Conservation (phyloP, 768 basidiomycete species). For the Russula brevipes region DNA sequence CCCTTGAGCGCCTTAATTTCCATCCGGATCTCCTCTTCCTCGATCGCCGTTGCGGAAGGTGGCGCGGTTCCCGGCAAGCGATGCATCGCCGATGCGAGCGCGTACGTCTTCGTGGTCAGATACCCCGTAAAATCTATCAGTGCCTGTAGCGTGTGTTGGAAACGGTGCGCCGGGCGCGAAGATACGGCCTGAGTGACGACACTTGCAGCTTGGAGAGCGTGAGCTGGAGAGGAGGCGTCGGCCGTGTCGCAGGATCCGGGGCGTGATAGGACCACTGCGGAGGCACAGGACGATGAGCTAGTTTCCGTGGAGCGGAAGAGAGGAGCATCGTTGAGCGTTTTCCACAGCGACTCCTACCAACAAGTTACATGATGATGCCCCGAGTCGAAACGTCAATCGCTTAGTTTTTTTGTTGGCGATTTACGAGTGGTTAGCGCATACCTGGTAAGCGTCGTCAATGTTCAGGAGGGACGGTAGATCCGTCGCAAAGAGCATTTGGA, state of each 20-base stretch:
- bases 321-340: constrained; percentile 48
- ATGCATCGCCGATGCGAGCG: constrained; percentile 31
- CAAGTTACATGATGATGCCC: neutral
- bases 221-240: constrained; percentile 28
- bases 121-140: constrained; percentile 75
- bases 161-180: constrained; percentile 32
- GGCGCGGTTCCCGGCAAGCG: constrained; percentile 25
- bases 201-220: constrained; percentile 24
- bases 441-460: constrained; percentile 52
- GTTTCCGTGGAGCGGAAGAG: constrained; percentile 38
- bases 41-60: constrained; percentile 28
- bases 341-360: constrained; percentile 50
- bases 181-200: constrained; percentile 12
- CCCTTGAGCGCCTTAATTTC: constrained; percentile 78
- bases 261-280: constrained; percentile 39
- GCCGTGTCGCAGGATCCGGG: constrained; percentile 28
- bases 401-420: no score
- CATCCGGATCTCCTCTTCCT: constrained; percentile 65
- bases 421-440: constrained; percentile 29
- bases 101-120: constrained; percentile 68
- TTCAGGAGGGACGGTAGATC: constrained; percentile 52
- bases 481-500: constrained; percentile 48
- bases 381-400: neutral
- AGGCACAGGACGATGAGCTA: constrained; percentile 23
- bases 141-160: constrained; percentile 59